These are phyloP conservation scores for Tolypocladium endophyticum DNA, from an alignment of 2,329 filamentous ascomycete species.

Conservation along the genomic window DNA sequence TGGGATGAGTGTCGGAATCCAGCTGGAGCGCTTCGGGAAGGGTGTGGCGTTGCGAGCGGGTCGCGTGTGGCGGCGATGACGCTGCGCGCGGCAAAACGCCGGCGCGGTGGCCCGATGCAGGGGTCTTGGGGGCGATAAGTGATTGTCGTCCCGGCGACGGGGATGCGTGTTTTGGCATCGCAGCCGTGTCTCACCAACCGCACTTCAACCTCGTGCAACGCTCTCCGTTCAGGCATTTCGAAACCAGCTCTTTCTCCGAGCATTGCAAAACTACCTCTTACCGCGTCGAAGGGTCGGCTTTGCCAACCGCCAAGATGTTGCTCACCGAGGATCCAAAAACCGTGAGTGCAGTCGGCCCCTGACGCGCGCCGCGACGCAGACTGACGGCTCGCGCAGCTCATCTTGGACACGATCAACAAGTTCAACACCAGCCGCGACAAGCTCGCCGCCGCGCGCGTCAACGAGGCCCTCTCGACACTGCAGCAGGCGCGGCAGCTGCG, in stretches of 20 bases:
- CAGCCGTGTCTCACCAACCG: not conserved
- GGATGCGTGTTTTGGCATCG: not conserved
- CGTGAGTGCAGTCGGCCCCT: slow-evolving; percentile 41
- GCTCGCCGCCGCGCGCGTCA: slow-evolving; percentile 69
- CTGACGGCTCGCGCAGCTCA: slow-evolving; percentile 6
- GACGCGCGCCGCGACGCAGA: not conserved
- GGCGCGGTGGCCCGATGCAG: not conserved
- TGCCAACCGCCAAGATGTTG: slow-evolving; percentile 54
- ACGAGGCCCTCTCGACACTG: slow-evolving; percentile 74
- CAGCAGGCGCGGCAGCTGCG: slow-evolving; percentile 73
- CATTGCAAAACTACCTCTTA: not conserved
- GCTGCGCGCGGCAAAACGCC: not conserved
- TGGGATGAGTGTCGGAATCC: not conserved
- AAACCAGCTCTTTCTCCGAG: not conserved
- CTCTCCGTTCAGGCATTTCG: not conserved
- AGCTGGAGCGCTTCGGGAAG: not conserved
- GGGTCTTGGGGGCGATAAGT: not conserved
- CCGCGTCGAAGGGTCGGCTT: not conserved
- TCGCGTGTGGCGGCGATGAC: not conserved
- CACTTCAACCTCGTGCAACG: not conserved
- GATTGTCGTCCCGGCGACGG: slow-evolving; percentile 7
- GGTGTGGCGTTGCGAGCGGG: not conserved
- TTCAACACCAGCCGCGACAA: slow-evolving; percentile 93
- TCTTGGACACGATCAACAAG: slow-evolving; percentile 83
- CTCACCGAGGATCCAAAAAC: slow-evolving; percentile 88